Conservation (phyloP, 345 rosid genomes). For the Moringa oleifera region DNA sequence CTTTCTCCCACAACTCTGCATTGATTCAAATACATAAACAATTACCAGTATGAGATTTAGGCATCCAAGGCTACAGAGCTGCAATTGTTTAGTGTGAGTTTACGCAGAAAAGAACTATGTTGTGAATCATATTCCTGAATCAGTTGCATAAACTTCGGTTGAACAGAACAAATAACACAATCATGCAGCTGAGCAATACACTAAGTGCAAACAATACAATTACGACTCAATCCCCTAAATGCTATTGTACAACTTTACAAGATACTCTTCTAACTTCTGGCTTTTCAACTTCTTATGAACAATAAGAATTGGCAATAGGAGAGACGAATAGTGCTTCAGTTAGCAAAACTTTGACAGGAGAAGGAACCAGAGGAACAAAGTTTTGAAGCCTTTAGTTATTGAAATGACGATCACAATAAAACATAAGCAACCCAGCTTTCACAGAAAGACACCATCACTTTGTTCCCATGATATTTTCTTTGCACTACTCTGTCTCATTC, state of each 20-base stretch:
- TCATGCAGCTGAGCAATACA: slow-evolving; percentile 7
- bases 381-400: slow-evolving; percentile 16
- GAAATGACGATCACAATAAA: slow-evolving; percentile 7
- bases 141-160: neutral
- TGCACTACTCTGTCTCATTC: slow-evolving; percentile 24
- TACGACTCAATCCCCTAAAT: slow-evolving; percentile 9
- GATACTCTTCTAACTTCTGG: neutral
- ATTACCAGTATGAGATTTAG: no score
- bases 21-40: neutral
- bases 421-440: no score
- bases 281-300: slow-evolving; percentile 19
- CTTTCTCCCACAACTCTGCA: neutral
- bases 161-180: neutral
- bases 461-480: slow-evolving; percentile 20
- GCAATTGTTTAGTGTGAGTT: no score
- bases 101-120: neutral
- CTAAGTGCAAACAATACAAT: slow-evolving; percentile 10
- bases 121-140: neutral
- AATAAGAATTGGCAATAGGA: slow-evolving; percentile 8
- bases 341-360: slow-evolving; percentile 38
- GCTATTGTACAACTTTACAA: slow-evolving; percentile 25
- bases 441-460: slow-evolving; percentile 15
- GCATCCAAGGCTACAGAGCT: no score
- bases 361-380: slow-evolving; percentile 24
- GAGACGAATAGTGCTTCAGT: slow-evolving; percentile 22